Percentiles rank a stretch among this genome's conserved stretches.
These are phyloP conservation scores for Fusarium dlaminii DNA, from an alignment of 2,329 filamentous ascomycete species.

Conservation along the genomic window DNA sequence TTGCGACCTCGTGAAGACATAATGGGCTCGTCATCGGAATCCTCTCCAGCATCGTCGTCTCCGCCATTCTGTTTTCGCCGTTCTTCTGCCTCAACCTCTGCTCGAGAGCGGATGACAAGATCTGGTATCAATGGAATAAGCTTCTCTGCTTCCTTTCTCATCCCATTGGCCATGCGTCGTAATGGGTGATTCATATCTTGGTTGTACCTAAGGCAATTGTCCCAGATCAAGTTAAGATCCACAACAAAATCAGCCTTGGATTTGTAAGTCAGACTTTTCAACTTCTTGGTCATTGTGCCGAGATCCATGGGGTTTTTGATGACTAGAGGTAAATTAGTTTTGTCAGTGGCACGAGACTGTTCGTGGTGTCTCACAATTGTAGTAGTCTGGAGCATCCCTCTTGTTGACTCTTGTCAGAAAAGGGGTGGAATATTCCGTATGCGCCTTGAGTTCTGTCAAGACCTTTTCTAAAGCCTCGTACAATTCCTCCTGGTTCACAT, in stretches of 20 bases:
- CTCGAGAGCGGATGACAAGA: slow-evolving; percentile 86
- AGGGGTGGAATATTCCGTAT: slow-evolving; percentile 96
- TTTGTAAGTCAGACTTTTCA: slow-evolving; percentile 81
- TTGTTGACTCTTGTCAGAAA: slow-evolving; percentile 97
- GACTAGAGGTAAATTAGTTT: slow-evolving; percentile 59
- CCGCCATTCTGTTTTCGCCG: slow-evolving; percentile 87
- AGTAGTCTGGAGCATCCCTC: slow-evolving; percentile 95
- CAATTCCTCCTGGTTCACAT: slow-evolving; percentile 95
- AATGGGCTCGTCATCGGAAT: slow-evolving; percentile 97
- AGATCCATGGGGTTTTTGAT: slow-evolving; percentile 99
- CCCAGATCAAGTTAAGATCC: slow-evolving; percentile 95
- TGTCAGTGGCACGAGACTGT: not conserved
- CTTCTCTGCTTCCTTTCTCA: slow-evolving; percentile 98
- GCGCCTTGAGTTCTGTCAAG: slow-evolving; percentile 93
- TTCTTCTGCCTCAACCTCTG: slow-evolving; percentile 90
- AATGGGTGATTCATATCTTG: slow-evolving; percentile 87
- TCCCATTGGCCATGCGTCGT: slow-evolving; percentile 91
- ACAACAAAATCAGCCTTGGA: slow-evolving; percentile 95
- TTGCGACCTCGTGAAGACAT: slow-evolving; percentile 97
- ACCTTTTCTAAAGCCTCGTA: slow-evolving; percentile 98
- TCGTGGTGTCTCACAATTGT: slow-evolving; percentile 72
- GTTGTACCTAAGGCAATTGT: slow-evolving; percentile 96
- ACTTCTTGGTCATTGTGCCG: slow-evolving; percentile 97
- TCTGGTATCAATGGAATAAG: slow-evolving; percentile 95
- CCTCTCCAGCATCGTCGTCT: slow-evolving; percentile 83